Percentiles rank a stretch among this genome's conserved stretches.
phyloP scores from a whole-genome alignment of 148 eudicot genomes.

The Pharnaceum exiguum region DNA sequence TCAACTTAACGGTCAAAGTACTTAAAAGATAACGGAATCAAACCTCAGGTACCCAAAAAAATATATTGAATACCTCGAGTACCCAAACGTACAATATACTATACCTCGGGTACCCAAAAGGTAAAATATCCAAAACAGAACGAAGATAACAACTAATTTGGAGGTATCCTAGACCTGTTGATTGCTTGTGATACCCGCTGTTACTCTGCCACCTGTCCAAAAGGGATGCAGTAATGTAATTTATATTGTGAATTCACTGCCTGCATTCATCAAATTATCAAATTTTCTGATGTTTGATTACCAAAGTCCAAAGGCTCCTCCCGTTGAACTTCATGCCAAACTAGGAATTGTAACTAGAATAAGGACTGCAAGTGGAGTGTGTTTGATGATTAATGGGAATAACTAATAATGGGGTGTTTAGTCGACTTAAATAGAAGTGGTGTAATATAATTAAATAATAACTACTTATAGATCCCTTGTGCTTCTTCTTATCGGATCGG shows the following conservation, averaged over 20 bases:
- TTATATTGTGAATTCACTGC: constrained; percentile 16
- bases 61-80: no score
- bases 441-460: no score
- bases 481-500: no score
- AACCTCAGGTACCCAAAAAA: no score
- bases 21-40: no score
- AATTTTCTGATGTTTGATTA: constrained; percentile 17
- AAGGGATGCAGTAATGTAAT: constrained; percentile 15
- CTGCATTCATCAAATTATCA: constrained; percentile 17
- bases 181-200: constrained; percentile 14
- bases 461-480: no score
- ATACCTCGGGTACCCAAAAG: no score
- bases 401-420: no score
- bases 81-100: no score
- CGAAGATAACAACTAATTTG: constrained; percentile 12
- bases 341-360: constrained; percentile 6
- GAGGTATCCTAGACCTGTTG: constrained; percentile 6
- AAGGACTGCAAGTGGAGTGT: neutral
- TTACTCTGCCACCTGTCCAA: constrained; percentile 16
- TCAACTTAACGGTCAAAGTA: no score
- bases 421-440: no score
- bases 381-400: neutral
- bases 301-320: constrained; percentile 11
- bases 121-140: neutral
- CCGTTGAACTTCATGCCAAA: constrained; percentile 2